Percentiles rank a stretch among this genome's conserved stretches.
Evolutionary conservation across 345 rosid species (phyloP).

Genomic region (Microthlaspi erraticum): DNA sequence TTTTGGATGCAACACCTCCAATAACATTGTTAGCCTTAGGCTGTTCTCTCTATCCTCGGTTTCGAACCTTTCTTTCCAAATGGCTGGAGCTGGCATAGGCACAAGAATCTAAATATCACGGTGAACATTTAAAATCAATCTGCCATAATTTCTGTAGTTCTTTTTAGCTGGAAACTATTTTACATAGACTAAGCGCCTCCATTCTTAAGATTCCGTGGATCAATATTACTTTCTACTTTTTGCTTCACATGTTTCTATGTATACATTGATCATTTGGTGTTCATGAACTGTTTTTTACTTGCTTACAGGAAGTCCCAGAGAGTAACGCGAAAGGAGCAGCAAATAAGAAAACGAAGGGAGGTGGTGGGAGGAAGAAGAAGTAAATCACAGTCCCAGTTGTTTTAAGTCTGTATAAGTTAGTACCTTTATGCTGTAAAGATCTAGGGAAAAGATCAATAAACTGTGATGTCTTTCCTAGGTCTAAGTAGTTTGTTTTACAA

Average conservation of each 20-base stretch:
- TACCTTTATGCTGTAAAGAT: slow-evolving; percentile 23
- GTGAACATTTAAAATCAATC: slow-evolving; percentile 50
- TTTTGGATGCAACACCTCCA: slow-evolving; percentile 51
- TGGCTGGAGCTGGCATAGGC: slow-evolving; percentile 57
- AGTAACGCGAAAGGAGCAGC: slow-evolving; percentile 50
- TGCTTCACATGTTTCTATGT: slow-evolving; percentile 13
- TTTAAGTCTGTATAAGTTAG: slow-evolving; percentile 28
- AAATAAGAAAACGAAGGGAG: slow-evolving; percentile 67
- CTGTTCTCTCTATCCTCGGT: slow-evolving; percentile 48
- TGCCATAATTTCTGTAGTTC: slow-evolving; percentile 16
- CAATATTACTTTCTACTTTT: background rate
- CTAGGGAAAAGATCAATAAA: slow-evolving; percentile 5
- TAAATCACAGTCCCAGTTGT: slow-evolving; percentile 32
- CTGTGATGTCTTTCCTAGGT: slow-evolving; percentile 22
- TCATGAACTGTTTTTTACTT: slow-evolving; percentile 30
- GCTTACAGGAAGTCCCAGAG: slow-evolving; percentile 59
- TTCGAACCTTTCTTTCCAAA: slow-evolving; percentile 44
- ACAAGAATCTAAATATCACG: slow-evolving; percentile 54
- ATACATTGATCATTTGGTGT: background rate
- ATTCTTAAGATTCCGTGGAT: background rate
- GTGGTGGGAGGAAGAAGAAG: slow-evolving; percentile 72
- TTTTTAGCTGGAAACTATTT: slow-evolving; percentile 8
- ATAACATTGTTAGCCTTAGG: slow-evolving; percentile 49
- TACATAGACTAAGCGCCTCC: slow-evolving; percentile 9
- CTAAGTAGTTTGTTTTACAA: slow-evolving; percentile 22